A percentile compares a stretch with the other conserved stretches of the same genome.
Conservation (phyloP, 2,329 filamentous ascomycete genomes). For the Cladophialophora carrionii region DNA sequence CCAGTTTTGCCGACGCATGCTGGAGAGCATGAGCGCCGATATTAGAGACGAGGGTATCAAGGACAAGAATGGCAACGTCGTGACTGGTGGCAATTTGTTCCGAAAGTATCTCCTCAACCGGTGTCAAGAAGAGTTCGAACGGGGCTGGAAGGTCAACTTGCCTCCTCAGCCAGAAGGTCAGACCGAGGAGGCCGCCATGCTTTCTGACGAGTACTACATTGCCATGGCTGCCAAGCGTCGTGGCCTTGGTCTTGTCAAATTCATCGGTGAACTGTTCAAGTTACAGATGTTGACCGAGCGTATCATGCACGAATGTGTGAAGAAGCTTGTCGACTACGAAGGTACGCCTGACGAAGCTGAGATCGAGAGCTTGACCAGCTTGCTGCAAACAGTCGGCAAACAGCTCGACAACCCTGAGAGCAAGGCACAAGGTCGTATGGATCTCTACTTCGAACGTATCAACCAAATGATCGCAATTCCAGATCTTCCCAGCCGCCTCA, state of each 20-base stretch:
- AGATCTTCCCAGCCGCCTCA: slow-evolving; percentile 81
- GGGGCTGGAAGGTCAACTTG: slow-evolving; percentile 90
- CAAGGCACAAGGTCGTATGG: slow-evolving; percentile 84
- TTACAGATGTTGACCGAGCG: slow-evolving; percentile 96
- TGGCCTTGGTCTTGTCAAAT: slow-evolving; percentile 96
- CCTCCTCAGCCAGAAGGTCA: slow-evolving; percentile 75
- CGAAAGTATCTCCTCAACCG: slow-evolving; percentile 97
- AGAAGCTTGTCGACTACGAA: slow-evolving; percentile 94
- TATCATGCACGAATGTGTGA: slow-evolving; percentile 99
- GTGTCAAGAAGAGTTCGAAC: slow-evolving; percentile 98
- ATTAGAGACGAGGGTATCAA: slow-evolving; percentile 94
- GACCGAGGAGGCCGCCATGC: slow-evolving; percentile 72
- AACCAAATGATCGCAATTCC: slow-evolving; percentile 77
- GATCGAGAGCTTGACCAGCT: slow-evolving; percentile 91
- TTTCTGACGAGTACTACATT: slow-evolving; percentile 95
- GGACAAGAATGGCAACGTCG: slow-evolving; percentile 84
- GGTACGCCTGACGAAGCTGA: slow-evolving; percentile 92
- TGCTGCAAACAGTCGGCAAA: slow-evolving; percentile 86
- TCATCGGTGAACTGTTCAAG: slow-evolving; percentile 99
- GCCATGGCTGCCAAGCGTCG: slow-evolving; percentile 93
- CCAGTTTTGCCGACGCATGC: slow-evolving; percentile 96
- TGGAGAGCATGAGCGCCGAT: slow-evolving; percentile 90
- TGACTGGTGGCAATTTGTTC: slow-evolving; percentile 92
- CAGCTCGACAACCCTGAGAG: slow-evolving; percentile 76
- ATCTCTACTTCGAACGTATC: slow-evolving; percentile 91